Evolutionary conservation across 305 asterid species (phyloP), one percentile per base, ranked within the genome.

Genomic region (Plantago coronopus): DNA sequence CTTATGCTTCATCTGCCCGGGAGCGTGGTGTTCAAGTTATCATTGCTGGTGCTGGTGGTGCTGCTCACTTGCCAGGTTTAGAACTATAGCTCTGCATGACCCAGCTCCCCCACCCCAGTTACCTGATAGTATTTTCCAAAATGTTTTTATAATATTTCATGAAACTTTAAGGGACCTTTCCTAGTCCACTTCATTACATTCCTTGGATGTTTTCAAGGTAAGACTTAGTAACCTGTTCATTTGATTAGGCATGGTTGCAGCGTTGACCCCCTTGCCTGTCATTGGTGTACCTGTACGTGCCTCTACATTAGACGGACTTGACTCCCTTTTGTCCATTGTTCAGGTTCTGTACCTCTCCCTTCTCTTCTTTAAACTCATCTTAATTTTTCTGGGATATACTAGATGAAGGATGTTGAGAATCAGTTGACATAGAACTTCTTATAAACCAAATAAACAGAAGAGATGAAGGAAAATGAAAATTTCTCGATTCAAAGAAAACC

Each of bases 41-140:
- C 55, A 84, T 91, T 74, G 97, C 98, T 31, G 98, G 97, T 59
- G 96, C 96, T 66, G 98, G 98, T 65, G 98, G 98, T 65, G 98
- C 98, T 3, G 98, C 98, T 58, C 98, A 91, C 79, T 80, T 91
- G 80, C 98, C 98, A 76, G 96, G 95, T 87, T 3, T 31, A 9
- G 7, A 31, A 31, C 38, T 3, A 31, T 2, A 31, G 38, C 38
- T 31, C 5, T 31, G 38, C 38, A 31, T 6, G 38, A 31, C 38
- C 38, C 9, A 9, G 7, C 38, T 31, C 5, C 38, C 7, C 38
- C 9, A 7, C 38, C 5, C 38, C 3, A 31, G 3, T 31, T 4
- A 31, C 38, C 38, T 31, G 38, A 31, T 31, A n/a, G n/a, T n/a
- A 31, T 31, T 31, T 31, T 7, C 38, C 38, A 31, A 2, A 31